Conservation (phyloP, 495 filamentous ascomycete species). For the Aspergillus carlsbadensis region DNA sequence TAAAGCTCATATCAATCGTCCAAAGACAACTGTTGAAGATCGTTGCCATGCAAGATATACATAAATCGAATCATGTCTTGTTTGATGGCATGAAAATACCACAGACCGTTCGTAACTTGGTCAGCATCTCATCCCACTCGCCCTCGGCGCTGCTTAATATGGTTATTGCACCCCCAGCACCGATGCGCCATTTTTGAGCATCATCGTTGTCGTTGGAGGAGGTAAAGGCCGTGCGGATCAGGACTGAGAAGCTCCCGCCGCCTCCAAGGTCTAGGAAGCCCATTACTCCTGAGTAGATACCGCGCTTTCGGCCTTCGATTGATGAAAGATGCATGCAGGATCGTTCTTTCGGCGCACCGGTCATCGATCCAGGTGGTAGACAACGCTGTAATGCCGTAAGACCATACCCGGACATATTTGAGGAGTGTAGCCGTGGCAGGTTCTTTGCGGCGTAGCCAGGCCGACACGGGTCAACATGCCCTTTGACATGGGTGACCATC, state of each 20-base stretch:
- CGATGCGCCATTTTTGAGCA: constrained; percentile 71
- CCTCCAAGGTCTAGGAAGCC: constrained; percentile 88
- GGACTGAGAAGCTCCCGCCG: constrained; percentile 81
- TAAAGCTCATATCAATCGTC: constrained; percentile 1
- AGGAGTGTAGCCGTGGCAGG: constrained; percentile 32
- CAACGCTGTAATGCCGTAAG: constrained; percentile 74
- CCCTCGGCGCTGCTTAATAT: constrained; percentile 70
- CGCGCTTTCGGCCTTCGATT: constrained; percentile 66
- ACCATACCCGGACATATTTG: constrained; percentile 51
- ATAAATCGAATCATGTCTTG: constrained; percentile 13
- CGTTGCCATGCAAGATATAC: constrained; percentile 9
- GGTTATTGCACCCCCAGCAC: constrained; percentile 87
- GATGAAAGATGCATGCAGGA: constrained; percentile 75
- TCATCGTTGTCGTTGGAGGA: constrained; percentile 54
- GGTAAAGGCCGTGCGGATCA: constrained; percentile 76
- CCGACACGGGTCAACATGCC: constrained; percentile 46
- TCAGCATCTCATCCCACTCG: constrained; percentile 90
- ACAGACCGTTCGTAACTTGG: constrained; percentile 70
- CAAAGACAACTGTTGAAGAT: constrained; percentile 32
- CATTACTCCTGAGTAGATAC: constrained; percentile 84
- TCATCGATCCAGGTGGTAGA: constrained; percentile 91
- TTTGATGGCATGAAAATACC: constrained; percentile 41
- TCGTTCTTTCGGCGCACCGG: constrained; percentile 88
- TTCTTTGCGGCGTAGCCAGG: constrained; percentile 36
- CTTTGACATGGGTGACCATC: constrained; percentile 85